Conservation (phyloP, 2,329 filamentous ascomycete species). For the Cadophora gregata region DNA sequence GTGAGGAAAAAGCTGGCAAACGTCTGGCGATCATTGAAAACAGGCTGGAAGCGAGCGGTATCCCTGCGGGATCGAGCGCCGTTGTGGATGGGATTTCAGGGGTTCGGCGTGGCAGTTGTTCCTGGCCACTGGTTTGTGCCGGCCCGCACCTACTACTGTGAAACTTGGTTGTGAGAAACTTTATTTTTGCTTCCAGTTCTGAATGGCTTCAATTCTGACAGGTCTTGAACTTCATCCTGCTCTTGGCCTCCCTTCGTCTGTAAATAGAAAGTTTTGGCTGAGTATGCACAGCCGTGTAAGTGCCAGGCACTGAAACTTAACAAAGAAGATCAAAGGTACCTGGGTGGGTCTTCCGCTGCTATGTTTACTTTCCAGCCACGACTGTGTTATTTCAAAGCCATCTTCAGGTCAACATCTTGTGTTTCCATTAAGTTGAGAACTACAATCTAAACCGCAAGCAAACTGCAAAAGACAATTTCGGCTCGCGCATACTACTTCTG, state of each 20-base stretch:
- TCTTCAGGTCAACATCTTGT: neutral
- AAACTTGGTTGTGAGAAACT: neutral
- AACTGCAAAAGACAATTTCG: conserved; percentile 13
- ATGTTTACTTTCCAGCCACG: neutral
- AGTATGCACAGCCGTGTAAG: neutral
- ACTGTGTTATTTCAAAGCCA: neutral
- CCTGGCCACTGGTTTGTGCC: conserved; percentile 13
- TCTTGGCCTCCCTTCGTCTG: neutral
- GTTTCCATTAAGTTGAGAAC: conserved; percentile 19
- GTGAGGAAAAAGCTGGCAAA: conserved; percentile 5
- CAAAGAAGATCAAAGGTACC: neutral
- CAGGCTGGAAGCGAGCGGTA: conserved; percentile 18
- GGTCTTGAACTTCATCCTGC: neutral
- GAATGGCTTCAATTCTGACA: conserved; percentile 10
- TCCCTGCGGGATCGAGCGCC: neutral
- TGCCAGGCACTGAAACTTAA: neutral
- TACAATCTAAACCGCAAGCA: conserved; percentile 36
- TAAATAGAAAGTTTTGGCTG: neutral
- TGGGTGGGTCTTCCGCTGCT: neutral
- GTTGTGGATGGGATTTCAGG: neutral
- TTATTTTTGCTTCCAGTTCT: neutral
- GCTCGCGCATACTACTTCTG: neutral
- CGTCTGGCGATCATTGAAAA: conserved; percentile 16
- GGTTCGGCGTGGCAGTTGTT: conserved; percentile 7
- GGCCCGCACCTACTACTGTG: neutral